These are phyloP conservation scores for Euryodendron excelsum DNA, from an alignment of 148 eudicot genomes.

Conservation along the genomic window DNA sequence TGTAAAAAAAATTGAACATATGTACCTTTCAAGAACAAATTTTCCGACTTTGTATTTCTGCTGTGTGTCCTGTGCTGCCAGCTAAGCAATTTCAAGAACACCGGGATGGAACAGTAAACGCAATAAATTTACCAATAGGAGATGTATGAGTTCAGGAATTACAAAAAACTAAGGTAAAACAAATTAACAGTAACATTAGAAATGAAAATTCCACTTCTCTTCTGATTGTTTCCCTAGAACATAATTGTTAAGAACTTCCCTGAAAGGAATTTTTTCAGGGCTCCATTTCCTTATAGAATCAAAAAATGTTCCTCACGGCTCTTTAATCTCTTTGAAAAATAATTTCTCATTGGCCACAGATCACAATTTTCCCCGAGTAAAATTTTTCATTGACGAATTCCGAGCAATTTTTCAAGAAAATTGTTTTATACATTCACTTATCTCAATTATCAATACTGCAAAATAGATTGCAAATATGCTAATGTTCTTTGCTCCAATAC, in stretches of 20 bases:
- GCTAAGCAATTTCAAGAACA: conserved; percentile 19
- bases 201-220: not conserved
- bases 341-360: not conserved
- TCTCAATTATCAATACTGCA: not conserved
- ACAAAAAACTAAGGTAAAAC: not conserved
- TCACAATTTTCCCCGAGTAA: not conserved
- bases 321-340: not conserved
- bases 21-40: conserved; percentile 61
- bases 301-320: not conserved
- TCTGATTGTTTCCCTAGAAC: not conserved
- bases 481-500: not conserved
- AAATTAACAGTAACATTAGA: too few species aligned
- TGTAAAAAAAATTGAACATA: too few species aligned
- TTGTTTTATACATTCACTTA: not conserved
- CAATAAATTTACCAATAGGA: not conserved
- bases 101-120: not conserved
- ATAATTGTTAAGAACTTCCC: not conserved
- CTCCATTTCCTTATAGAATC: not conserved
- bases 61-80: conserved; percentile 40
- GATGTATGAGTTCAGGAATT: not conserved
- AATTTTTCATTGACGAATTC: not conserved
- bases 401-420: not conserved
- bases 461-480: not conserved
- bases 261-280: not conserved
- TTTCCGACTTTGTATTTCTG: conserved; percentile 66